Base-by-base conservation (phyloP, 306 rosid genomes). In the Cicer bijugum region DNA sequence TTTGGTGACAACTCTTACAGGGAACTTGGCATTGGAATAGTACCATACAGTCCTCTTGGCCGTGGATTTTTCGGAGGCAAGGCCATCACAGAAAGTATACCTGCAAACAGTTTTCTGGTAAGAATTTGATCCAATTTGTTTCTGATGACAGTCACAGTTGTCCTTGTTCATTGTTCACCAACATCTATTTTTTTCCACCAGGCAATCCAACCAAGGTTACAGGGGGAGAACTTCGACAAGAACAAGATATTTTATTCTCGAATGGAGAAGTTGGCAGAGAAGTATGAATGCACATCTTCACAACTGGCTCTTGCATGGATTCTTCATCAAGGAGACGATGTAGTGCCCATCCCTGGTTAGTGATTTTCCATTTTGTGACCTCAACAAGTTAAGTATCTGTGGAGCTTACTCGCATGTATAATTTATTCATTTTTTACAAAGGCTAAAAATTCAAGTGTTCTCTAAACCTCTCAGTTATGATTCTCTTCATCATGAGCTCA, bases 41-140 rank as follows among this genome's bases (percentile, higher is more conserved):
- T 90, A 50, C 93, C 98, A 15, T 93, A 89, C 56, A 84, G 96
- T 68, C 96, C 98, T 43, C 93, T 90, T 67, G 96, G 98, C 6
- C 91, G 90, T 43, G 98, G 93, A n/a, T 93, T 90, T 75, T 87
- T 93, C 6, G 97, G 87, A 12, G 97, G 98, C 72, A 91, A 81
- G 79, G 93, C 76, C 39, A 77, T 88, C 67, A 40, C 65, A n/a
- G 96, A 93, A 84, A 85, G 81, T 75, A 16, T 88, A 73, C 88
- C 93, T 51, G 83, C 90, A 62, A 44, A 57, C 23, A 86, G 97
- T 78, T 53, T 75, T 51, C 81, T 81, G 81, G 88, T 81, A 74
- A 53, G 82, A 33, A 43, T 45, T 57, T 50, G 52, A 64, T 17
- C 35, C 61, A 6, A 59, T 40, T 72, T 72, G 55, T 11, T 57